Conservation (phyloP, 192 early-diverging fungal genomes). For the Borealophlyctis nickersoniae region DNA sequence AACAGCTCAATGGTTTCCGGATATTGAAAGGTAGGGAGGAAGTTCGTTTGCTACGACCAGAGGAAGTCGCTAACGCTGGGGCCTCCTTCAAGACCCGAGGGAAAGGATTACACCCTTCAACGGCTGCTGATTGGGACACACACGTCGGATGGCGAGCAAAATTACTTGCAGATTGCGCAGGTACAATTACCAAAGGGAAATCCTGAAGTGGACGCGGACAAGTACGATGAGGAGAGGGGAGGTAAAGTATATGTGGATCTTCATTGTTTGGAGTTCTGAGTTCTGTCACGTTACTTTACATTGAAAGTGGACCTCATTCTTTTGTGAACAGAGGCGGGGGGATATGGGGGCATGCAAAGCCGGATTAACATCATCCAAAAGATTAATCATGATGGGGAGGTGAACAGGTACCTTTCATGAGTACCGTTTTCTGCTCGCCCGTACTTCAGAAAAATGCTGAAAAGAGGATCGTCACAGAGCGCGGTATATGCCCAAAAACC, state of each 20-base stretch:
- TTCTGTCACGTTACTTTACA: not conserved
- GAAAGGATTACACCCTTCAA: conserved; percentile 88
- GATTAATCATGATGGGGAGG: conserved; percentile 96
- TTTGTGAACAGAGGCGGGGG: conserved; percentile 73
- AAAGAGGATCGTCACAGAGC: too few species aligned
- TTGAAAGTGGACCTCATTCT: conserved; percentile 4
- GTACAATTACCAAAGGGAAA: conserved; percentile 81
- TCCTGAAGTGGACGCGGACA: conserved; percentile 51
- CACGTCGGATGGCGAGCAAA: conserved; percentile 92
- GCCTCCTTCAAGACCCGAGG: conserved; percentile 71
- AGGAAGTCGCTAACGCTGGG: not conserved
- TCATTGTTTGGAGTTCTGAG: not conserved
- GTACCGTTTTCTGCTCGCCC: too few species aligned
- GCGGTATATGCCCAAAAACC: conserved; percentile 96
- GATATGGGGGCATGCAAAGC: conserved; percentile 77
- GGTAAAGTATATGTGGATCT: conserved; percentile 39
- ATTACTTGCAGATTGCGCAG: conserved; percentile 93
- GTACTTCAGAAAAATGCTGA: too few species aligned
- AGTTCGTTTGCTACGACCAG: not conserved
- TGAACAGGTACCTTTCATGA: conserved; percentile 76
- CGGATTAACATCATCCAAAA: conserved; percentile 85
- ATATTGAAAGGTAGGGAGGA: conserved; percentile 70
- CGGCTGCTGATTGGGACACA: conserved; percentile 92
- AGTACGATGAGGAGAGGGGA: conserved; percentile 72
- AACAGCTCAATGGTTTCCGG: conserved; percentile 96